These are phyloP conservation scores for Orbilia quercus DNA, from an alignment of 2,329 filamentous ascomycete genomes.

Conservation along the genomic window DNA sequence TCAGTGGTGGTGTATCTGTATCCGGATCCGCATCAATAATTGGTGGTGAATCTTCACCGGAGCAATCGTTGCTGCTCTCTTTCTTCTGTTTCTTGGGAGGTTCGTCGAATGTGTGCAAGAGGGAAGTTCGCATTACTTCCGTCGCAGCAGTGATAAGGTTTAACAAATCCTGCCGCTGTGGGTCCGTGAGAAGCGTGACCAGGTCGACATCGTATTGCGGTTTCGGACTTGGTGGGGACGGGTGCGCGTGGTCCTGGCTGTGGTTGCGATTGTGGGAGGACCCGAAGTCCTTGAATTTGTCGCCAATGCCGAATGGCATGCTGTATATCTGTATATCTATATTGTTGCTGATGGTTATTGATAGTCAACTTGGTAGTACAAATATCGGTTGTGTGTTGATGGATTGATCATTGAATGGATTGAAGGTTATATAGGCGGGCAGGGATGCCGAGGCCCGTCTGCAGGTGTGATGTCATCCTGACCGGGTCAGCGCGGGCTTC, in stretches of 20 bases:
- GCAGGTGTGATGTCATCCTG: slow-evolving; percentile 12
- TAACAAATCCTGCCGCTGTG: slow-evolving; percentile 57
- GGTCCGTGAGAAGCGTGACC: slow-evolving; percentile 57
- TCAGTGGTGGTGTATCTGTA: slow-evolving; percentile 60
- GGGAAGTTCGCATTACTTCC: slow-evolving; percentile 48
- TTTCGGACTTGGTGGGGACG: slow-evolving; percentile 7
- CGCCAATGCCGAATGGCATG: slow-evolving; percentile 53
- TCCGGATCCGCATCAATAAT: slow-evolving; percentile 40
- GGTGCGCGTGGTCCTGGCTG: neutral
- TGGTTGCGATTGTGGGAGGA: too few species aligned
- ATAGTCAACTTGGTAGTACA: too few species aligned
- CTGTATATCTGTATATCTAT: neutral
- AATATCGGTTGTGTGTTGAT: too few species aligned
- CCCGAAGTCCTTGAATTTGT: slow-evolving; percentile 20
- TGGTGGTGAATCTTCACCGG: neutral
- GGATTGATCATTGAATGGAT: too few species aligned
- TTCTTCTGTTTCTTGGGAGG: slow-evolving; percentile 49
- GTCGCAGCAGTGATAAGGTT: slow-evolving; percentile 53
- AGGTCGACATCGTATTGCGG: slow-evolving; percentile 55
- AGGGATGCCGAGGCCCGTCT: neutral
- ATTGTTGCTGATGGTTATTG: neutral
- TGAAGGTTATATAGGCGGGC: too few species aligned
- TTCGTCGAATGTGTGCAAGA: slow-evolving; percentile 33
- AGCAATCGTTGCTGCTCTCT: slow-evolving; percentile 58
- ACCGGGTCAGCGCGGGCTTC: slow-evolving; percentile 37